These are phyloP conservation scores for Boletus coccyginus DNA, from an alignment of 768 basidiomycete species.

Conservation along the genomic window DNA sequence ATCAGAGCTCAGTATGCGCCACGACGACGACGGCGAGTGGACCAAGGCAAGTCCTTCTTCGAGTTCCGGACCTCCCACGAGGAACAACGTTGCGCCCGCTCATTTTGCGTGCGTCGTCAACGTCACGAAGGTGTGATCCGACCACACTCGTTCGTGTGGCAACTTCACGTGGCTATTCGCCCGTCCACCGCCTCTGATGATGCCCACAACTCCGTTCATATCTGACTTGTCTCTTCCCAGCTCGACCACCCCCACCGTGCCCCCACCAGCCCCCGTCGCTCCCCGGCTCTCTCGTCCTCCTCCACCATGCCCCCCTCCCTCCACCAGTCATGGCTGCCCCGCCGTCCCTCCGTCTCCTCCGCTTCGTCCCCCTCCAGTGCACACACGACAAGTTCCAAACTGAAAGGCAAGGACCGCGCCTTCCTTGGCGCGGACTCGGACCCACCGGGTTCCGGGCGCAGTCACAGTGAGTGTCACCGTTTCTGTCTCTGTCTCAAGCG, in stretches of 20 bases:
- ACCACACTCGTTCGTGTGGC: neutral
- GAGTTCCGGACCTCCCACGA: slow-evolving; percentile 6
- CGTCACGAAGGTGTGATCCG: slow-evolving; percentile 3
- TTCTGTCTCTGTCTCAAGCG: neutral
- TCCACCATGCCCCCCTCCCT: slow-evolving; percentile 16
- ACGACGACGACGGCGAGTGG: slow-evolving; percentile 17
- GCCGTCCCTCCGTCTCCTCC: slow-evolving; percentile 17
- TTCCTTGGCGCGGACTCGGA: slow-evolving; percentile 4
- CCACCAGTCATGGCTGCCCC: slow-evolving; percentile 20
- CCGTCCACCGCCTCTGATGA: slow-evolving; percentile 22
- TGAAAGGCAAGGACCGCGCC: slow-evolving; percentile 21
- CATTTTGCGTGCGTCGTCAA: neutral
- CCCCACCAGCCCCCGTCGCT: neutral
- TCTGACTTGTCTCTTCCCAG: slow-evolving; percentile 13
- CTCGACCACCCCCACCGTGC: slow-evolving; percentile 6
- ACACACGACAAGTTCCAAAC: neutral
- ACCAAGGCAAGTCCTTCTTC: slow-evolving; percentile 20
- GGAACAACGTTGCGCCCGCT: neutral
- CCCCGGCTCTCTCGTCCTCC: neutral
- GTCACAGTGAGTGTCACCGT: slow-evolving; percentile 15
- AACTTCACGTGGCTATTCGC: slow-evolving; percentile 15
- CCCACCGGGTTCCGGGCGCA: slow-evolving; percentile 1
- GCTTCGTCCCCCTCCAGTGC: neutral
- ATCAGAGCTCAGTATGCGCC: neutral
- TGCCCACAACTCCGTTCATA: neutral